phyloP scores from a whole-genome alignment of 441 rosid genomes.

The Pelargonium cotyledonis region DNA sequence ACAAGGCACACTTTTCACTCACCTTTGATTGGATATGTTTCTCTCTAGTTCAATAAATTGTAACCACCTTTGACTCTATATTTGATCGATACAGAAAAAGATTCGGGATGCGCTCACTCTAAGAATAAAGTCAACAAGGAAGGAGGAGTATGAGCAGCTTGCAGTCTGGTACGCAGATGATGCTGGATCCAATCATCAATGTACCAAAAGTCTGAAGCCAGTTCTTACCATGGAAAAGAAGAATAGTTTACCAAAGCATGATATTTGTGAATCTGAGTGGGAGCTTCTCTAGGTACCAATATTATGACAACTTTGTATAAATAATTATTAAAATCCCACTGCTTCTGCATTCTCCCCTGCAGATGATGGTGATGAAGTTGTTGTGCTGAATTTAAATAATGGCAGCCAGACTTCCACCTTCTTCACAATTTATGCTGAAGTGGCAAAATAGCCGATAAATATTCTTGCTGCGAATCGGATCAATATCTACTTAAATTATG shows the following conservation, averaged over 20 bases:
- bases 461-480: neutral
- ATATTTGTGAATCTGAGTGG: slow-evolving; percentile 47
- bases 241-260: slow-evolving; percentile 19
- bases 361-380: slow-evolving; percentile 14
- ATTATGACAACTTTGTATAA: slow-evolving; percentile 19
- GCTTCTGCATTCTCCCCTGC: slow-evolving; percentile 16
- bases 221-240: slow-evolving; percentile 11
- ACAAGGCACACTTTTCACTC: slow-evolving; percentile 37
- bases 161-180: slow-evolving; percentile 37
- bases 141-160: slow-evolving; percentile 54
- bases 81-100: slow-evolving; percentile 34
- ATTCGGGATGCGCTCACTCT: slow-evolving; percentile 48
- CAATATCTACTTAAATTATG: neutral
- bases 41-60: slow-evolving; percentile 2
- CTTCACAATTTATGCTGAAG: slow-evolving; percentile 4
- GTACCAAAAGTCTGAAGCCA: slow-evolving; percentile 15
- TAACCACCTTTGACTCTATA: slow-evolving; percentile 9
- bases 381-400: slow-evolving; percentile 19
- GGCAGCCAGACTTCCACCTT: slow-evolving; percentile 7
- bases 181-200: slow-evolving; percentile 25
- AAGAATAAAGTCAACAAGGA: slow-evolving; percentile 53
- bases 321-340: slow-evolving; percentile 16
- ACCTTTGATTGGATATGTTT: neutral
- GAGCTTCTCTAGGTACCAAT: slow-evolving; percentile 42
- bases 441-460: neutral